Evolutionary conservation across 2,329 filamentous ascomycete genomes (phyloP), one percentile per base, ranked within the genome.

Genomic region (Reticulascus tulasneorum): DNA sequence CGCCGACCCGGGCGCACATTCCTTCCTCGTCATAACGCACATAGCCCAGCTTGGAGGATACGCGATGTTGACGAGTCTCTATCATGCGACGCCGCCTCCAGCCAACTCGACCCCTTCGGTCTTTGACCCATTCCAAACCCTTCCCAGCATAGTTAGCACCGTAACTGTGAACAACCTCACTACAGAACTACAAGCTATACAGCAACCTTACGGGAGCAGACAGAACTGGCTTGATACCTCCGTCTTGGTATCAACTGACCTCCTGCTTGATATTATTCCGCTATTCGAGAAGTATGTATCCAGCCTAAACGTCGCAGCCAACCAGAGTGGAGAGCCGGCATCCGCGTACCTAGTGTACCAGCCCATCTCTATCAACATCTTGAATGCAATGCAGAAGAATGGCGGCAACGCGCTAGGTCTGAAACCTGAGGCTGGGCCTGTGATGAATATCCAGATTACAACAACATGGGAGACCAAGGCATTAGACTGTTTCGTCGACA

Each of bases 391-490:
- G 51, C 41, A 52, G 29, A 49, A 52, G 24, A 60, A 58, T 12
- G 64, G 63, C 5, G 62, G 64, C 10, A 71, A 70, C 33, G 51
- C 64, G 2, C 45, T 69, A 6, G 65, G 64, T 0, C 44, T 70
- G 13, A 49, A 55, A 17, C 49, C 52, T 4, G 48, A 55, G 12
- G 58, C 60, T 9, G 55, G 61, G 6, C 52, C 60, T 3, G 15
- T 58, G 22, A 47, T 53, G 23, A 48, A 62, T 35, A 47, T 63
- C n/a, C 53, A 60, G 37, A n/a, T 59, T 8, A 28, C 44, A 6
- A 23, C 38, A 6, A 33, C 26, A 4, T 60, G 60, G 56, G 21
- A 32, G 1, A 40, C 49, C 20, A 37, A 45, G 3, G 39, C 26
- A 7, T 38, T 58, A 7, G 63, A 69, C 21, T 47, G 50, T 12